Conservation (phyloP, 2,329 filamentous ascomycete species). For the Diaporthe sp. region DNA sequence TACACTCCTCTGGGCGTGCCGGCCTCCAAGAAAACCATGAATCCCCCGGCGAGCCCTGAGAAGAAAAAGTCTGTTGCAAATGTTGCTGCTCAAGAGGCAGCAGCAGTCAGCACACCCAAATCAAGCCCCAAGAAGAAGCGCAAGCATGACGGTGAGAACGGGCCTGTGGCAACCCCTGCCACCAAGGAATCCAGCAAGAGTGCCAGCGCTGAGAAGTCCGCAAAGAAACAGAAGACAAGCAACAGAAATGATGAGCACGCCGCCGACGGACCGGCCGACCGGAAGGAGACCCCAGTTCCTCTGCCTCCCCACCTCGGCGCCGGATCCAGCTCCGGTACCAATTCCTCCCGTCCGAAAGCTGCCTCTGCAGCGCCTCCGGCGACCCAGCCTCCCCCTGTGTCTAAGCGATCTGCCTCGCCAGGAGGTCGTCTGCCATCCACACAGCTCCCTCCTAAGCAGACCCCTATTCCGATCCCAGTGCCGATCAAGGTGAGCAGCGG, state of each 20-base stretch:
- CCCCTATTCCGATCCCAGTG: constrained; percentile 27
- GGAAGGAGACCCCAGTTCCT: constrained; percentile 33
- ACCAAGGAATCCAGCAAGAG: constrained; percentile 34
- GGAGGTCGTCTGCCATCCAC: constrained; percentile 28
- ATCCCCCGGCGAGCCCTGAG: constrained; percentile 23
- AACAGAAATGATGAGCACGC: constrained; percentile 21
- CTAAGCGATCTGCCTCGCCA: constrained; percentile 22
- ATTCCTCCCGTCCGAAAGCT: not conserved
- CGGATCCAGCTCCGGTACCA: not conserved
- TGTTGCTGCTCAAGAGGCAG: constrained; percentile 25
- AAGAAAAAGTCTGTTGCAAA: constrained; percentile 26
- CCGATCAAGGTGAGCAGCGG: not conserved
- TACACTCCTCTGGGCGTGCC: constrained; percentile 73
- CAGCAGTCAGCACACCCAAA: constrained; percentile 36
- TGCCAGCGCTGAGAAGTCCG: constrained; percentile 34
- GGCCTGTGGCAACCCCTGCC: constrained; percentile 29
- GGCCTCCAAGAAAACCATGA: constrained; percentile 39
- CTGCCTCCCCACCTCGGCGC: constrained; percentile 18
- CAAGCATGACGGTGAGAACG: constrained; percentile 48
- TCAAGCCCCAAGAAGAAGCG: constrained; percentile 50
- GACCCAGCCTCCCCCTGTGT: constrained; percentile 5
- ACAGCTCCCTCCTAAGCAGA: constrained; percentile 26
- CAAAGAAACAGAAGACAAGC: constrained; percentile 34
- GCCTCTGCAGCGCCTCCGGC: constrained; percentile 34
- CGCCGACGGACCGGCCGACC: constrained; percentile 15